Conservation (phyloP, 345 rosid species). For the Murraya paniculata region DNA sequence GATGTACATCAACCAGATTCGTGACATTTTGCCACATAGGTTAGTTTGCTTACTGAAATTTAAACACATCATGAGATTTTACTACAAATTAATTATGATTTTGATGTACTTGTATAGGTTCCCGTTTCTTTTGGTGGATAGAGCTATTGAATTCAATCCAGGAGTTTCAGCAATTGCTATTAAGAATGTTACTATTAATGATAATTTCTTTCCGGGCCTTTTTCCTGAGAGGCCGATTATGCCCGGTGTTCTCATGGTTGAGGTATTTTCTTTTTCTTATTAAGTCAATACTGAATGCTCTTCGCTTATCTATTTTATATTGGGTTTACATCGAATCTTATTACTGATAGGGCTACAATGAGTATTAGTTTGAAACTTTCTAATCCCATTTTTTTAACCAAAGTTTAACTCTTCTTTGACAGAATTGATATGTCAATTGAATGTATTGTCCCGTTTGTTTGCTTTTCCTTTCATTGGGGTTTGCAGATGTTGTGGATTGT, state of each 20-base stretch:
- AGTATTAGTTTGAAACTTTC: not conserved
- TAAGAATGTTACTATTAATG: constrained; percentile 95
- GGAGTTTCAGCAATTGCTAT: constrained; percentile 95
- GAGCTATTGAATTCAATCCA: constrained; percentile 89
- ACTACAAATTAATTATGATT: too few species aligned
- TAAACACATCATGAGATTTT: too few species aligned
- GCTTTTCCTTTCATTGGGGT: too few species aligned
- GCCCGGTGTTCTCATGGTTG: constrained; percentile 99
- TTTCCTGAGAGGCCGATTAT: constrained; percentile 98
- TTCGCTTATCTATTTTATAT: too few species aligned
- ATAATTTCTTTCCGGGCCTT: constrained; percentile 98
- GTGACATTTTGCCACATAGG: constrained; percentile 88
- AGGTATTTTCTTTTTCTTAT: constrained; percentile 41
- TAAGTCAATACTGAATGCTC: too few species aligned
- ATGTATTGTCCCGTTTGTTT: not conserved
- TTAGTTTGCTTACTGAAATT: not conserved
- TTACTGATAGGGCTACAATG: too few species aligned
- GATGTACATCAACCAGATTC: constrained; percentile 87
- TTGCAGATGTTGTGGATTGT: not conserved
- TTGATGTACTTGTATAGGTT: constrained; percentile 32
- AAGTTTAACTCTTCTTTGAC: not conserved
- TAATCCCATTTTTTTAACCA: not conserved
- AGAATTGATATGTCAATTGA: not conserved
- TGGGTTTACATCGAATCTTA: too few species aligned
- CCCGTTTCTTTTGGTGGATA: constrained; percentile 95